These are phyloP conservation scores for Aspergillus puulaauensis DNA, from an alignment of 2,329 filamentous ascomycete species.

Conservation along the genomic window DNA sequence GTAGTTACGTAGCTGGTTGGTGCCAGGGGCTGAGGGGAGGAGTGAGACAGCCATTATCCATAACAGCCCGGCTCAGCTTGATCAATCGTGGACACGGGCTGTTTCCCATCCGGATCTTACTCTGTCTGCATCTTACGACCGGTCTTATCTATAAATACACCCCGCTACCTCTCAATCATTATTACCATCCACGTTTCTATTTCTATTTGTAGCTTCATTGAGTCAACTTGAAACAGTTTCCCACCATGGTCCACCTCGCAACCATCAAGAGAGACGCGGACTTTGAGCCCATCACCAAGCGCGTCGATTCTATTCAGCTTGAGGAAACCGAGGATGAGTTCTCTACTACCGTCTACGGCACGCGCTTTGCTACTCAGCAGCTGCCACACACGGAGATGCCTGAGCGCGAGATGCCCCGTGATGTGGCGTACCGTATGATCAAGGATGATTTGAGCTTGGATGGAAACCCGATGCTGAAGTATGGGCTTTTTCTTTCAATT, in stretches of 20 bases:
- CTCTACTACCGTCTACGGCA: conserved; percentile 84
- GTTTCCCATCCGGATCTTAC: background rate
- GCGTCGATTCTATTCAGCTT: conserved; percentile 49
- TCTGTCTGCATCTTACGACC: background rate
- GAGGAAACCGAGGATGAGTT: conserved; percentile 49
- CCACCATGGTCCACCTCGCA: conserved; percentile 44
- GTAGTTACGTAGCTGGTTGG: background rate
- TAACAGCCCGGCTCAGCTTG: background rate
- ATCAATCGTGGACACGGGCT: too few relatives aligned
- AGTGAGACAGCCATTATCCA: background rate
- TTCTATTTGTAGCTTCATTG: background rate
- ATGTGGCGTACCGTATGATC: conserved; percentile 95
- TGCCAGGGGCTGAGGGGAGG: background rate
- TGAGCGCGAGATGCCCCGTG: conserved; percentile 82
- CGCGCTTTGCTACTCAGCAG: conserved; percentile 75
- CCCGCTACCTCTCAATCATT: background rate
- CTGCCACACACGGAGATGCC: conserved; percentile 85
- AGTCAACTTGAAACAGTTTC: background rate
- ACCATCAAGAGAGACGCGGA: conserved; percentile 38
- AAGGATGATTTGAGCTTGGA: conserved; percentile 91
- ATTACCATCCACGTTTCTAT: background rate
- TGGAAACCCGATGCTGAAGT: conserved; percentile 78
- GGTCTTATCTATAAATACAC: background rate
- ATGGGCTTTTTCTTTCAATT: conserved; percentile 13
- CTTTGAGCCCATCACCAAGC: conserved; percentile 35